Conservation (phyloP, 495 filamentous ascomycete species). For the Amniculicola lignicola region DNA sequence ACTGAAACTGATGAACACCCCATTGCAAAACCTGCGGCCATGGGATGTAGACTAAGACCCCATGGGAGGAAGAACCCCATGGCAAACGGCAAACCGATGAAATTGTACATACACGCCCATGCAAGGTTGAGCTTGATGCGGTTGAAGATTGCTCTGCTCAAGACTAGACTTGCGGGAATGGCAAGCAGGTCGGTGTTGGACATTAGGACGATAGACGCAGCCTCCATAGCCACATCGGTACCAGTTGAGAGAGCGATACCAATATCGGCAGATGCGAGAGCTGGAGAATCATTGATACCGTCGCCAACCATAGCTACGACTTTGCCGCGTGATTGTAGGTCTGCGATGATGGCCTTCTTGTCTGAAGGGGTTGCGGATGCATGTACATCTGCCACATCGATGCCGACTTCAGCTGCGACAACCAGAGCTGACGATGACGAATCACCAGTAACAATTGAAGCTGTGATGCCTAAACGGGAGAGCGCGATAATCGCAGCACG, state of each 20-base stretch:
- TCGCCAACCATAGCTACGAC: conserved; percentile 97
- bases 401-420: conserved; percentile 80
- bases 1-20: conserved; percentile 86
- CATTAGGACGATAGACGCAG: conserved; percentile 95
- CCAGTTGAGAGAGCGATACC: conserved; percentile 90
- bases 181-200: conserved; percentile 84
- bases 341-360: conserved; percentile 78
- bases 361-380: conserved; percentile 82
- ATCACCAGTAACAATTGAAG: conserved; percentile 92
- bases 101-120: conserved; percentile 92
- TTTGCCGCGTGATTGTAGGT: conserved; percentile 67
- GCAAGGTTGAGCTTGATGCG: conserved; percentile 91
- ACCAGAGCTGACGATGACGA: conserved; percentile 74
- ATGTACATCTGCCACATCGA: conserved; percentile 67
- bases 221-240: conserved; percentile 97
- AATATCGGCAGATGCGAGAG: conserved; percentile 85
- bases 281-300: conserved; percentile 98
- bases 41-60: conserved; percentile 82
- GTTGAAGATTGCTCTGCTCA: conserved; percentile 80
- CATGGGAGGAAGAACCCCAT: conserved; percentile 94
- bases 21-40: conserved; percentile 95
- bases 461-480: conserved; percentile 75
- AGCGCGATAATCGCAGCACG: conserved; percentile 80
- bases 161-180: conserved; percentile 78
- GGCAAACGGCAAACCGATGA: conserved; percentile 88